These are phyloP conservation scores for Annona squamosa DNA, from an alignment of 164 flowering plant genomes.

Conservation along the genomic window DNA sequence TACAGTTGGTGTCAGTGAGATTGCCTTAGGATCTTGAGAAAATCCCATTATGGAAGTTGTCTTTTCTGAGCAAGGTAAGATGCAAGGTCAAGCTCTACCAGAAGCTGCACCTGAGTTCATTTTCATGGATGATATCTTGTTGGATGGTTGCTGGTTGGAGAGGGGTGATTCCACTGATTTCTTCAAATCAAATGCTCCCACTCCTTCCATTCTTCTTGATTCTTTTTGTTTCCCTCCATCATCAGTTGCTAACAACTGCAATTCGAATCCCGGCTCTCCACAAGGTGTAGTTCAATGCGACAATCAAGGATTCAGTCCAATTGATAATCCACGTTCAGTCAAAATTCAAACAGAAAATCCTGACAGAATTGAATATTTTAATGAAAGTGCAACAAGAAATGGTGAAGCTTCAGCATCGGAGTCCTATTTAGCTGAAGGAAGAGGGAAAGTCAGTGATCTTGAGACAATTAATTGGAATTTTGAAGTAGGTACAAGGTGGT, in stretches of 20 bases:
- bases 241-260: constrained; percentile 20
- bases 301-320: constrained; percentile 20
- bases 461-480: constrained; percentile 9
- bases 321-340: constrained; percentile 16
- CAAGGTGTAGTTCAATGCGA: constrained; percentile 25
- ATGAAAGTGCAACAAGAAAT: constrained; percentile 10
- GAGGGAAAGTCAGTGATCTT: not conserved
- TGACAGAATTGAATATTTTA: constrained; percentile 14
- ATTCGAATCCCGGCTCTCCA: constrained; percentile 14
- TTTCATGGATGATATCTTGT: constrained; percentile 56
- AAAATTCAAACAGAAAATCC: constrained; percentile 14
- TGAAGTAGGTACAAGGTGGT: constrained; percentile 40
- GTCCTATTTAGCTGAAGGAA: constrained; percentile 18
- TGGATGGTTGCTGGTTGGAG: constrained; percentile 80
- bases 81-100: constrained; percentile 17
- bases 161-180: constrained; percentile 49
- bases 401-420: constrained; percentile 16
- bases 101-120: constrained; percentile 38
- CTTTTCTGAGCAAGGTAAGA: constrained; percentile 29
- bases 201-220: constrained; percentile 25
- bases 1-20: constrained; percentile 3
- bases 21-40: constrained; percentile 9
- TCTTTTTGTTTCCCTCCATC: constrained; percentile 31
- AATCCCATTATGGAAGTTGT: constrained; percentile 48
- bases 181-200: constrained; percentile 35